Conservation (phyloP, 2,329 filamentous ascomycete genomes). For the Botrytis paeoniae region DNA sequence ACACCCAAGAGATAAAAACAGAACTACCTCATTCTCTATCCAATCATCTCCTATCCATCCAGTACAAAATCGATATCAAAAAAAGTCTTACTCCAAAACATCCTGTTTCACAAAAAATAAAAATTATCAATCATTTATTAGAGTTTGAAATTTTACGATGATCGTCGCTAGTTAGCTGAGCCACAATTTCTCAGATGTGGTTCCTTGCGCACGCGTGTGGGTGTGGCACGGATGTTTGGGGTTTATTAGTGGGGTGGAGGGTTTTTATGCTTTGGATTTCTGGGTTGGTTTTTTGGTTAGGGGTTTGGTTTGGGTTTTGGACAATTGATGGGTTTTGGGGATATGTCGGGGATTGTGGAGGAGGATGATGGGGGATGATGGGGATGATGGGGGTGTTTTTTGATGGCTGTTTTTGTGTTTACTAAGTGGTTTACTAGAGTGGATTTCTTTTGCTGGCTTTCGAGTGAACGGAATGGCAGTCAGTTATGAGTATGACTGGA, state of each 20-base stretch:
- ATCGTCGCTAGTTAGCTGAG: not conserved
- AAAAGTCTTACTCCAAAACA: not conserved
- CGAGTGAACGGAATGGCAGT: not conserved
- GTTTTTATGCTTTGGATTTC: too few species aligned
- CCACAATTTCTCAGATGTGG: not conserved
- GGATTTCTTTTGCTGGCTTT: not conserved
- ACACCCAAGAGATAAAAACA: too few species aligned
- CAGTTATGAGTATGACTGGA: not conserved
- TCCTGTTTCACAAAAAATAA: not conserved
- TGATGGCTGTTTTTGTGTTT: not conserved
- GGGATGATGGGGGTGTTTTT: not conserved
- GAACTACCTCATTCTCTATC: not conserved
- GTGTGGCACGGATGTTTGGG: not conserved
- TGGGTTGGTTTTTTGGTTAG: too few species aligned
- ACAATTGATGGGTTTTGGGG: not conserved
- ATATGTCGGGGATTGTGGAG: not conserved
- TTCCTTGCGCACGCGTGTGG: not conserved
- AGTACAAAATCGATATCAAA: not conserved
- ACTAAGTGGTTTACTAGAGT: not conserved
- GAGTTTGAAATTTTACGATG: not conserved
- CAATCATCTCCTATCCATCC: not conserved
- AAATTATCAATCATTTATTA: not conserved
- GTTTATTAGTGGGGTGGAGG: too few species aligned
- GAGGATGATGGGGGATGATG: too few species aligned
- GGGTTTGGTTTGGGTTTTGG: too few species aligned